Evolutionary conservation across 2,329 filamentous ascomycete species (phyloP), one percentile per base, ranked within the genome.

Genomic region (Plenodomus lindquistii): DNA sequence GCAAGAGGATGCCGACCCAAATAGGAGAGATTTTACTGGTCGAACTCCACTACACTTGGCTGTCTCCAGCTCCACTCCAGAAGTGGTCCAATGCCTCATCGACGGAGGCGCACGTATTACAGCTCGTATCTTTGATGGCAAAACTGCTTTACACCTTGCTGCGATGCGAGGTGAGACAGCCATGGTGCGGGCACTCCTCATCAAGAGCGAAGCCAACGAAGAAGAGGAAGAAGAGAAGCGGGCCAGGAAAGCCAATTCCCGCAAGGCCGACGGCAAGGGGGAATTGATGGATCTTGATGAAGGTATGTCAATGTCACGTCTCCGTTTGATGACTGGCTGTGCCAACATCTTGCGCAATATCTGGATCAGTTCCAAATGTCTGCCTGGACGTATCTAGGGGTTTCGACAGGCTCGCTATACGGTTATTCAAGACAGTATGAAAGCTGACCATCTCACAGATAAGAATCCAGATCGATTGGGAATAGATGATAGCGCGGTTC

Each of bases 91-190:
- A 52, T 81, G 77, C 40, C 78, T 96, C 1, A 83, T 95, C 20
- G 81, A 91, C 52, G 78, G 84, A 48, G 88, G 87, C 2, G 86
- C 89, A 27, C 83, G 89, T 15, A 74, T 96, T 19, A 82, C 91
- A 19, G 81, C 89, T 41, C 83, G 91, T 41, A 69, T 95, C 34
- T 88, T 87, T 0, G 91, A 94, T 68, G 91, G 91, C 3, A 82
- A 84, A 57, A 95, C 89, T 2, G 87, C 90, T 8, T 78, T 96
- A n/a, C 91, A 96, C 69, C 76, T 95, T 22, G 90, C 90, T 16
- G 88, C 89, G 16, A 81, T 84, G 37, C 81, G 86, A 18, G 91
- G 91, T 0, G 75, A 84, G 54, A 66, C 75, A 1, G 83, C 86
- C 16, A 92, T 94, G 54, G 79, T 94, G 55, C 85, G 81, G 52